Conservation (phyloP, 108 stramenopile species). For the Pseudonitzschia multiseries region DNA sequence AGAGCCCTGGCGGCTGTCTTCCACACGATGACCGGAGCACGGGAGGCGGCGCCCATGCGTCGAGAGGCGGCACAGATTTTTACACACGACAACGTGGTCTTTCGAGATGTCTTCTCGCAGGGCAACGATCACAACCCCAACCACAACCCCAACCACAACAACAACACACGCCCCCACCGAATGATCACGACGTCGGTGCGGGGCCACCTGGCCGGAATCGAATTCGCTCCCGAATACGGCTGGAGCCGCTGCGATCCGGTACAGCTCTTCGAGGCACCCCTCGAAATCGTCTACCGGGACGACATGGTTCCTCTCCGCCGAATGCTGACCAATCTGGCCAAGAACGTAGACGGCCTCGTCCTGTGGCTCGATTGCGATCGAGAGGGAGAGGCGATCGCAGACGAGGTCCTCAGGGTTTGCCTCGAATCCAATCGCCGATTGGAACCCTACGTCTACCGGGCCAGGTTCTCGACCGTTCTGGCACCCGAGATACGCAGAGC, state of each 20-base stretch:
- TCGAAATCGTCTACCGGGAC: constrained; percentile 63
- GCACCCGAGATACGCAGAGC: constrained; percentile 86
- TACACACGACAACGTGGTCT: constrained; percentile 68
- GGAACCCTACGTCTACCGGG: constrained; percentile 65
- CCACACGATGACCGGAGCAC: constrained; percentile 44
- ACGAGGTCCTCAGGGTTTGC: constrained; percentile 90
- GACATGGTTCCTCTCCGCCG: constrained; percentile 77
- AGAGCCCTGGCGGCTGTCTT: constrained; percentile 84
- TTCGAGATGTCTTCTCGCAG: constrained; percentile 69
- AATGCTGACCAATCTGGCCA: constrained; percentile 56
- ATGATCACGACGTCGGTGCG: constrained; percentile 89
- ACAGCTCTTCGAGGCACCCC: constrained; percentile 76
- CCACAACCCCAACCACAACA: constrained; percentile 1
- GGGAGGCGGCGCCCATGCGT: constrained; percentile 42
- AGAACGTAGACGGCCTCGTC: constrained; percentile 71
- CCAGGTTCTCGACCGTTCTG: constrained; percentile 92
- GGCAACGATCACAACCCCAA: constrained; percentile 22
- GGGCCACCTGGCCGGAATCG: constrained; percentile 80
- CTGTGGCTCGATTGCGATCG: constrained; percentile 99
- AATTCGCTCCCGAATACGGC: constrained; percentile 65
- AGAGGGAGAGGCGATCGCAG: constrained; percentile 95
- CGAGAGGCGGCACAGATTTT: constrained; percentile 68
- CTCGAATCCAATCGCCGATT: constrained; percentile 56
- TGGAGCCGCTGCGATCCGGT: constrained; percentile 73
- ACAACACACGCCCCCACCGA: constrained; percentile 47